A percentile compares a stretch with the other conserved stretches of the same genome.
Conservation (phyloP, 768 basidiomycete species). For the Termitomyces titanicus region DNA sequence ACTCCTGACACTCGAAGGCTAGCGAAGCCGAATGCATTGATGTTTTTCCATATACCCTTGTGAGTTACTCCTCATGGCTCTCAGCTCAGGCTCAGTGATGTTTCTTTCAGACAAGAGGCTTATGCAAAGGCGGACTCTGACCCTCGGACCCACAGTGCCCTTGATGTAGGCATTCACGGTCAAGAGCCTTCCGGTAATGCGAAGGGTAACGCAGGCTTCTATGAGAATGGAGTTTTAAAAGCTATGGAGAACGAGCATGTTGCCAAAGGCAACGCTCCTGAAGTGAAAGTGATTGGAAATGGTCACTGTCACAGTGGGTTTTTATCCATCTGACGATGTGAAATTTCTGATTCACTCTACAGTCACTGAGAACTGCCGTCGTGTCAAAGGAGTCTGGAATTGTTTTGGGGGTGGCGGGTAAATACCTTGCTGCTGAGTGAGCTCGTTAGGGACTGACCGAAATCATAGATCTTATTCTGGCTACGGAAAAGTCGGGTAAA, state of each 20-base stretch:
- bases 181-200: slow-evolving; percentile 59
- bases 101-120: slow-evolving; percentile 58
- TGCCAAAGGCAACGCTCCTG: slow-evolving; percentile 42
- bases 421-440: slow-evolving; percentile 17
- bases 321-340: neutral
- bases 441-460: neutral
- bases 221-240: slow-evolving; percentile 72
- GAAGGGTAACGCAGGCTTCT: slow-evolving; percentile 77
- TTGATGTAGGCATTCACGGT: slow-evolving; percentile 68
- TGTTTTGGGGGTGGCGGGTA: slow-evolving; percentile 88
- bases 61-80: slow-evolving; percentile 30
- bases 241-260: slow-evolving; percentile 70
- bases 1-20: slow-evolving; percentile 51
- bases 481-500: slow-evolving; percentile 73
- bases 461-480: slow-evolving; percentile 69
- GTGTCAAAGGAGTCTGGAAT: slow-evolving; percentile 84
- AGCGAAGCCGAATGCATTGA: slow-evolving; percentile 92
- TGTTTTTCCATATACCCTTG: slow-evolving; percentile 99
- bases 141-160: slow-evolving; percentile 48
- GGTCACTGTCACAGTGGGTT: slow-evolving; percentile 83
- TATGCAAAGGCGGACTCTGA: slow-evolving; percentile 69
- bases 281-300: slow-evolving; percentile 87
- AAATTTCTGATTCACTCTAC: slow-evolving; percentile 2
- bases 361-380: slow-evolving; percentile 89
- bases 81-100: neutral